A percentile compares a stretch with the other conserved stretches of the same genome.
phyloP scores from a whole-genome alignment of 192 early-diverging fungal genomes.

The Coemansia aciculifera region DNA sequence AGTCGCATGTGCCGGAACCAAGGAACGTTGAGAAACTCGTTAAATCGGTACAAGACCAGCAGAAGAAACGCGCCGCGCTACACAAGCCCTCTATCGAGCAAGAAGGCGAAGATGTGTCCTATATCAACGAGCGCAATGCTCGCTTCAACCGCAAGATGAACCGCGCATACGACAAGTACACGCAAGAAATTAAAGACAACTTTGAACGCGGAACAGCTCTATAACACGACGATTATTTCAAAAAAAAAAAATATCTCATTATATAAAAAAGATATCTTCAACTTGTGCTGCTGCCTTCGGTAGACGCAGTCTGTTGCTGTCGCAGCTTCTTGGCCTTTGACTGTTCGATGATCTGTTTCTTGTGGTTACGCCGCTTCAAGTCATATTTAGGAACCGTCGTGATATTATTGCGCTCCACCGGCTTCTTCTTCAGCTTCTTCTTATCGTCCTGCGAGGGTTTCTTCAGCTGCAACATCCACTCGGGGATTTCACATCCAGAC shows the following conservation, averaged over 20 bases:
- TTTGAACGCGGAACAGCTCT: conserved; percentile 84
- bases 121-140: conserved; percentile 96
- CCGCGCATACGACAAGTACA: conserved; percentile 93
- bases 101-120: conserved; percentile 87
- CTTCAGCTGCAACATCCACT: conserved; percentile 95
- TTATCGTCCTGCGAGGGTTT: conserved; percentile 60
- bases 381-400: conserved; percentile 79
- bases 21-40: conserved; percentile 72
- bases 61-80: conserved; percentile 59
- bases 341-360: conserved; percentile 53
- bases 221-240: conserved; percentile 20
- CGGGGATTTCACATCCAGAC: conserved; percentile 93
- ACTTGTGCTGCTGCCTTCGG: not conserved
- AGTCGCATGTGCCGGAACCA: conserved; percentile 57
- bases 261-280: conserved; percentile 1
- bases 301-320: not conserved
- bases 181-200: conserved; percentile 86
- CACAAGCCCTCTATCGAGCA: conserved; percentile 52
- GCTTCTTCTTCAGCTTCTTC: conserved; percentile 69
- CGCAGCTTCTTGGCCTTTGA: conserved; percentile 50
- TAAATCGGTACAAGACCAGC: conserved; percentile 74
- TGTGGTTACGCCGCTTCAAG: conserved; percentile 65
- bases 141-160: conserved; percentile 96
- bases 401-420: conserved; percentile 73
- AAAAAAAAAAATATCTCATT: not conserved